Evolutionary conservation across 2,329 filamentous ascomycete species (phyloP).

Genomic region (Arthrobotrys sphaeroides): DNA sequence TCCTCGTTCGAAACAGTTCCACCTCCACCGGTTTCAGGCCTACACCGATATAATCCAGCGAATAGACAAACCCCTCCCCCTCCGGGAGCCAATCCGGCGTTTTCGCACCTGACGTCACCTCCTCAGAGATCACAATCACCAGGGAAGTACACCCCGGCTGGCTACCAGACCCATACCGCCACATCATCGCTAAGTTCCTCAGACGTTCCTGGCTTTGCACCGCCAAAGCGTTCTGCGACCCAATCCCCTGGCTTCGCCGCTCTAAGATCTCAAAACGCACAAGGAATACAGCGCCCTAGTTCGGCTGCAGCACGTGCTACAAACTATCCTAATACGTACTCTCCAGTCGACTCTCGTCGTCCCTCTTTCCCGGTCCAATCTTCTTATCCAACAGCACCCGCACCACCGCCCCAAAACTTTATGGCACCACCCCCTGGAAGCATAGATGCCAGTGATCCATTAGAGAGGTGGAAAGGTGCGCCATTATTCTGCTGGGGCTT

Average conservation of each 20-base stretch:
- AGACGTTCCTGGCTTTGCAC: constrained; percentile 63
- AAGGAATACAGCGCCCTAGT: constrained; percentile 66
- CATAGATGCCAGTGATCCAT: constrained; percentile 70
- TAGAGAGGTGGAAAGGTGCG: constrained; percentile 89
- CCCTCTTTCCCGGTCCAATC: constrained; percentile 36
- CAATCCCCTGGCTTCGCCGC: constrained; percentile 67
- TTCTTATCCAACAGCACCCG: constrained; percentile 21
- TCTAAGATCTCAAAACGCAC: constrained; percentile 52
- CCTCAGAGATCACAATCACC: constrained; percentile 66
- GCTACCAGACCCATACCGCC: constrained; percentile 59
- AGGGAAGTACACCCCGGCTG: constrained; percentile 68
- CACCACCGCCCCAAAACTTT: constrained; percentile 66
- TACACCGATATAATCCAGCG: constrained; percentile 55
- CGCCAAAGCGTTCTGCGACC: constrained; percentile 70
- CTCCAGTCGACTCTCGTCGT: constrained; percentile 59
- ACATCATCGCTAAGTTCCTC: constrained; percentile 55
- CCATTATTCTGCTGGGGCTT: constrained; percentile 90
- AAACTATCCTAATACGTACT: constrained; percentile 61
- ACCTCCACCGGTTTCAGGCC: constrained; percentile 24
- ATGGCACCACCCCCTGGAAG: constrained; percentile 67
- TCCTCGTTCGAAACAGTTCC: constrained; percentile 25
- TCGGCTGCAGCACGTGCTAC: constrained; percentile 64
- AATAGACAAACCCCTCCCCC: constrained; percentile 59
- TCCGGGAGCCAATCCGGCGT: constrained; percentile 65
- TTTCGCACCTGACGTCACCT: constrained; percentile 60